phyloP scores from a whole-genome alignment of 2,329 filamentous ascomycete genomes.

The Fusarium sp. region DNA sequence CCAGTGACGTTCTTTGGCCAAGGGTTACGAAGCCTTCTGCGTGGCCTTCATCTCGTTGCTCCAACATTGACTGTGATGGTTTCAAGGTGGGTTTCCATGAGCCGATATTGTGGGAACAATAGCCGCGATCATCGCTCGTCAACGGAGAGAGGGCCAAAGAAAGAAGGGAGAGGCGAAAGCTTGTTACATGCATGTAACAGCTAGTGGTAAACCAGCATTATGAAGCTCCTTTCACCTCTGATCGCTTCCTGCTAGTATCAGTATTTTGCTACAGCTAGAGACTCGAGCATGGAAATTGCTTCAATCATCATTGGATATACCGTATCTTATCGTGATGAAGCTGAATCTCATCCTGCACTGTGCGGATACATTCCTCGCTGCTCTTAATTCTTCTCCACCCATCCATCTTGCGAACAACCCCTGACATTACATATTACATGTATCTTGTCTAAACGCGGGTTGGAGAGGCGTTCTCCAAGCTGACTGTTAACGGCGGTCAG shows the following conservation, averaged over 20 bases:
- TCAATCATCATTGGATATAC: constrained; percentile 4
- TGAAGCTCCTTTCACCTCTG: not conserved
- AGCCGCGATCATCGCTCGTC: constrained; percentile 25
- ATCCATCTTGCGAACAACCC: constrained; percentile 29
- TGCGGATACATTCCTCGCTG: constrained; percentile 19
- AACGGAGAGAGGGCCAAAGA: constrained; percentile 29
- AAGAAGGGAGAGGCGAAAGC: constrained; percentile 32
- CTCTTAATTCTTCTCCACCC: constrained; percentile 11
- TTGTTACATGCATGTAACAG: constrained; percentile 15
- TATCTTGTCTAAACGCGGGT: not conserved
- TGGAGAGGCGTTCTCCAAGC: not conserved
- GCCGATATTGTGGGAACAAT: constrained; percentile 30
- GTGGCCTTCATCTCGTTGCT: constrained; percentile 30
- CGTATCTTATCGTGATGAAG: constrained; percentile 24
- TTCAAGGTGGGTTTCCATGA: constrained; percentile 33
- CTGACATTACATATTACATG: constrained; percentile 23
- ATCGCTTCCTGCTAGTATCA: constrained; percentile 7
- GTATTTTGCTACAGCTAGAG: constrained; percentile 6
- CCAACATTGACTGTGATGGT: constrained; percentile 13
- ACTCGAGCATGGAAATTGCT: constrained; percentile 16
- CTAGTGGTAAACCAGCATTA: not conserved
- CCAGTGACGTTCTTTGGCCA: constrained; percentile 29
- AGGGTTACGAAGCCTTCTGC: constrained; percentile 41
- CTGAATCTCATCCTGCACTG: constrained; percentile 12
- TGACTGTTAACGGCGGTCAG: constrained; percentile 1